Conservation (phyloP, 1,284 basidiomycete genomes). For the Rhodotorula sp. region DNA sequence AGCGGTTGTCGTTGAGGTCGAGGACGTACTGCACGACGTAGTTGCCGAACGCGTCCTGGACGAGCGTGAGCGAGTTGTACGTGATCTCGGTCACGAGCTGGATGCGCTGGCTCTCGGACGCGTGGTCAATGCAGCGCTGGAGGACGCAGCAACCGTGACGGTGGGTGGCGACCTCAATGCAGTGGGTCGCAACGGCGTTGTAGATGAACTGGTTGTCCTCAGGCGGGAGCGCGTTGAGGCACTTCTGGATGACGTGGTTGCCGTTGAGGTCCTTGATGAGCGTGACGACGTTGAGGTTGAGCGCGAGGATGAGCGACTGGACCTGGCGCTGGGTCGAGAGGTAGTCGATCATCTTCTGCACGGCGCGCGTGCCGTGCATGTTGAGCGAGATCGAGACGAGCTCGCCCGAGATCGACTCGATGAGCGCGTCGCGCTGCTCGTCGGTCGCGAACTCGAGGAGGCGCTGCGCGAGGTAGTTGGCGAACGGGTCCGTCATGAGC, state of each 20-base stretch:
- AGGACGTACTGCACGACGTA: conserved; percentile 60
- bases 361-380: conserved; percentile 99
- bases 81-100: conserved; percentile 99
- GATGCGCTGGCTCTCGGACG: conserved; percentile 89
- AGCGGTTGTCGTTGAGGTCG: conserved; percentile 95
- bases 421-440: conserved; percentile 94
- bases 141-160: conserved; percentile 98
- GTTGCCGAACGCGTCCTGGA: conserved; percentile 90
- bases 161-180: conserved; percentile 98
- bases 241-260: conserved; percentile 99
- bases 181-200: conserved; percentile 97
- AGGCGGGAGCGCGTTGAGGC: conserved; percentile 92
- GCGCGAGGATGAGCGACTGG: conserved; percentile 92
- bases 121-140: conserved; percentile 98
- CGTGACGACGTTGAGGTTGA: conserved; percentile 96
- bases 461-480: conserved; percentile 99
- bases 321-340: conserved; percentile 96
- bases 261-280: conserved; percentile 99
- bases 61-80: conserved; percentile 93
- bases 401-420: conserved; percentile 95
- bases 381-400: conserved; percentile 97
- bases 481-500: conserved; percentile 99
- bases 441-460: conserved; percentile 96
- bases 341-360: conserved; percentile 99
- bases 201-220: conserved; percentile 99